Evolutionary conservation across 2,329 filamentous ascomycete species (phyloP).

Genomic region (Teratosphaeria gauchensis): DNA sequence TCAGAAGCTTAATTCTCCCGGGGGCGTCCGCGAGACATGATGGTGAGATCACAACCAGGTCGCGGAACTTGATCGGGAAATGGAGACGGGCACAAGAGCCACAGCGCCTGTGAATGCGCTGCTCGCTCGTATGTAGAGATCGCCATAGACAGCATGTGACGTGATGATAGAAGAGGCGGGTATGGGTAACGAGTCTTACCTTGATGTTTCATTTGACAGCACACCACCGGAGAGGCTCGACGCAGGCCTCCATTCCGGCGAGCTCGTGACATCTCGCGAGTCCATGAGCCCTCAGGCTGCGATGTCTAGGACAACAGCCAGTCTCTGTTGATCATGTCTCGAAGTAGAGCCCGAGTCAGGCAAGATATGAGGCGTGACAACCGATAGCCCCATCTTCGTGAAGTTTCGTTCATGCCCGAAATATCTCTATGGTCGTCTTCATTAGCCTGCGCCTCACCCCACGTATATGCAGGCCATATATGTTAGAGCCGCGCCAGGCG

Average conservation of each 20-base stretch:
- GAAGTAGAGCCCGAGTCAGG: background rate
- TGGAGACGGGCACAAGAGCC: background rate
- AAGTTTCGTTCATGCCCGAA: background rate
- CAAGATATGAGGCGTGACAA: background rate
- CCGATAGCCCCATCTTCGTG: background rate
- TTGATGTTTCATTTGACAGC: conserved; percentile 10
- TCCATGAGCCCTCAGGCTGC: conserved; percentile 15
- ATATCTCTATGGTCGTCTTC: background rate
- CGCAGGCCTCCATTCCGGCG: conserved; percentile 19
- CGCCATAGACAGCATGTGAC: background rate
- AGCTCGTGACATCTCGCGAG: conserved; percentile 14
- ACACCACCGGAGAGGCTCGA: conserved; percentile 16
- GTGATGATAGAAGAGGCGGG: background rate
- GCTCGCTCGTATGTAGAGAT: too few relatives aligned
- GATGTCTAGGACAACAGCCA: background rate
- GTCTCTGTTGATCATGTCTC: background rate
- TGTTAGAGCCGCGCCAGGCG: background rate
- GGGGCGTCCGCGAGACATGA: background rate
- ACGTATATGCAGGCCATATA: background rate
- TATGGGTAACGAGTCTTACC: conserved; percentile 6
- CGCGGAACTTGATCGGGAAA: background rate
- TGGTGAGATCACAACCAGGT: background rate
- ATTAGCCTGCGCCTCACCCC: background rate
- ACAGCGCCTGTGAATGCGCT: too few relatives aligned
- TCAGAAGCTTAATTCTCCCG: background rate